Percentiles rank a stretch among this genome's conserved stretches.
Evolutionary conservation across 2,329 filamentous ascomycete species (phyloP).

Genomic region (Aspergillus sp.): DNA sequence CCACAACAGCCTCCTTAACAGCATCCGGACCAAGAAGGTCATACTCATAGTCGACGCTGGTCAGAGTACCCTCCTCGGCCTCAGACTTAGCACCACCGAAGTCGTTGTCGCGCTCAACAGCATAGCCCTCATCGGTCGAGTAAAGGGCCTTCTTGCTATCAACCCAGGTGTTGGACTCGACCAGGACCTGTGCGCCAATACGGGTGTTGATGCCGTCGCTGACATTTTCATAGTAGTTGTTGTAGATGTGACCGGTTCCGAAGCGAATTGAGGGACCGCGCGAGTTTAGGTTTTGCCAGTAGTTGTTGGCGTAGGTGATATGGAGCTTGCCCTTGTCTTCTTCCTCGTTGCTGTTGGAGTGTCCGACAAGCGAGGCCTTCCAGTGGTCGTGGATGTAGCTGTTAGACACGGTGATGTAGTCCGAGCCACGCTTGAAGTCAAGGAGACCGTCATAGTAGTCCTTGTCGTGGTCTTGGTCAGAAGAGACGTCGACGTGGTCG

Average conservation of each 20-base stretch:
- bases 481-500: constrained; percentile 66
- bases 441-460: constrained; percentile 70
- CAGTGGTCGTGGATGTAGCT: constrained; percentile 58
- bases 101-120: constrained; percentile 47
- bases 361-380: constrained; percentile 60
- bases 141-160: constrained; percentile 48
- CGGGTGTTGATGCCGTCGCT: constrained; percentile 58
- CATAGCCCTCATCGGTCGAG: constrained; percentile 48
- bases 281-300: constrained; percentile 64
- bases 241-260: constrained; percentile 64
- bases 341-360: constrained; percentile 58
- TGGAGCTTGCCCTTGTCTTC: constrained; percentile 63
- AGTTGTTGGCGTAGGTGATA: constrained; percentile 67
- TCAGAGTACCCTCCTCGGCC: constrained; percentile 54
- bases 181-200: constrained; percentile 56
- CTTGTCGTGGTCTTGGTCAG: constrained; percentile 60
- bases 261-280: constrained; percentile 65
- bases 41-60: constrained; percentile 56
- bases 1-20: constrained; percentile 47
- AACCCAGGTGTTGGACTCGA: constrained; percentile 56
- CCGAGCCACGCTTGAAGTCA: constrained; percentile 62
- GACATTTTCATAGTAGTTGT: constrained; percentile 49
- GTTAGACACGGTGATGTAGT: constrained; percentile 57
- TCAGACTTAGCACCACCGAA: constrained; percentile 50
- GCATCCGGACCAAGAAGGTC: constrained; percentile 50